Base-by-base conservation (phyloP, 2,329 filamentous ascomycete genomes). In the Scedosporium apiospermum region DNA sequence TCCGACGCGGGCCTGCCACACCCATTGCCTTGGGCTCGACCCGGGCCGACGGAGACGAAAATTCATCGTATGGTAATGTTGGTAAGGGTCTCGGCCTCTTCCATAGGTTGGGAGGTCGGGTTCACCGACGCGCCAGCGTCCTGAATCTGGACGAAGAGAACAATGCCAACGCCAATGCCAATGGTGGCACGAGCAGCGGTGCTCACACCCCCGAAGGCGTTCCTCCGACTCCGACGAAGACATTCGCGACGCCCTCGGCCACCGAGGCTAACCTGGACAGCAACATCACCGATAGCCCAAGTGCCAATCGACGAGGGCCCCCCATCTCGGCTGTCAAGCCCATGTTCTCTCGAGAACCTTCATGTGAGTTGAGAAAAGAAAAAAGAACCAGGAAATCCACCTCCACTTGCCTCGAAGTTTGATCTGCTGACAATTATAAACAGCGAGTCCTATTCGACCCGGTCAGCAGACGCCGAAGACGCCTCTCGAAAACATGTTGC, bases 141-240 rank as follows among this genome's bases (percentile, higher is more conserved):
- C 78, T 92, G 16, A 96, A 91, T 71, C 78, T 93, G 55, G 90
- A 96, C 69, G 88, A 87, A 23, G 91, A 93, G 49, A 60, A 38
- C 63, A 30, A 64, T 30, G 42, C 60, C 3, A 30, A 23, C n/a
- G 30, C 58, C 34, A 58, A 26, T 14, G 51, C 49, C 12, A 63
- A 46, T 14, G 34, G 27, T 6, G 60, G n/a, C 23, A 57, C 34
- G 6, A 57, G 62, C 9, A 60, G 62, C 9, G 63, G 61, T n/a
- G 34, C n/a, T 53, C 21, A 53, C 5, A 59, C 60, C 6, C 62
- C 75, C 34, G 80, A 77, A 46, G 92, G 96, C 59, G 79, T 93
- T 63, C 93, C 93, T n/a, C 93, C 93, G 1, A 99, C 95, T 1
- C 95, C 95, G 0, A 98, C 95, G 0, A 98, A 96, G 74, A 85